Evolutionary conservation across 179 eudicot species (phyloP).

Genomic region (Silene coronaria): DNA sequence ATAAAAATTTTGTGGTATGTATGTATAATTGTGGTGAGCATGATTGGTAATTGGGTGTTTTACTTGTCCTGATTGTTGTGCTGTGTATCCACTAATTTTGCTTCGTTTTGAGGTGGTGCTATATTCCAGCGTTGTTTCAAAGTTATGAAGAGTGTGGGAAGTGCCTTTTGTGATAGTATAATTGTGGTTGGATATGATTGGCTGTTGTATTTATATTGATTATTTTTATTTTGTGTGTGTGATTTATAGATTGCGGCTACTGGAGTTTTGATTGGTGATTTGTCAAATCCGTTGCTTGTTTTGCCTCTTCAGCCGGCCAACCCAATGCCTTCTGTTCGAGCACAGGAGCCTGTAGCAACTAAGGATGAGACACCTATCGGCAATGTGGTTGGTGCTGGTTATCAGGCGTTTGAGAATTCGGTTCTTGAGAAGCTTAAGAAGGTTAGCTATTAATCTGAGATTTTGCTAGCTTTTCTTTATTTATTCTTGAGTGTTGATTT

Average conservation of each 20-base stretch:
- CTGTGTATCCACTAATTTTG: neutral
- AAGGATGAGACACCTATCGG: conserved; percentile 36
- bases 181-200: neutral
- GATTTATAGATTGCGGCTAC: conserved; percentile 50
- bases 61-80: neutral
- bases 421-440: conserved; percentile 60
- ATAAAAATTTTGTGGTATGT: too few relatives aligned
- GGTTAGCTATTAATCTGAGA: conserved; percentile 32
- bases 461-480: neutral
- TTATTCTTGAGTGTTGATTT: neutral
- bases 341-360: conserved; percentile 30
- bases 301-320: conserved; percentile 51
- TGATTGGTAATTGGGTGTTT: neutral
- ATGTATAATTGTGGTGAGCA: neutral
- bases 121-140: neutral
- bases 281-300: conserved; percentile 70
- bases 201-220: neutral
- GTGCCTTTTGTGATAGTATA: neutral
- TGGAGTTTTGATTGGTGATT: conserved; percentile 53
- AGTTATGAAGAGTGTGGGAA: neutral
- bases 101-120: neutral
- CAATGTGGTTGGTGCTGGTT: conserved; percentile 59
- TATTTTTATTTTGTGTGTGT: neutral
- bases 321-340: conserved; percentile 33
- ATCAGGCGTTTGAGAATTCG: conserved; percentile 60